Evolutionary conservation across 176 grass and related monocot species (phyloP).

Genomic region (Zizania latifolia): DNA sequence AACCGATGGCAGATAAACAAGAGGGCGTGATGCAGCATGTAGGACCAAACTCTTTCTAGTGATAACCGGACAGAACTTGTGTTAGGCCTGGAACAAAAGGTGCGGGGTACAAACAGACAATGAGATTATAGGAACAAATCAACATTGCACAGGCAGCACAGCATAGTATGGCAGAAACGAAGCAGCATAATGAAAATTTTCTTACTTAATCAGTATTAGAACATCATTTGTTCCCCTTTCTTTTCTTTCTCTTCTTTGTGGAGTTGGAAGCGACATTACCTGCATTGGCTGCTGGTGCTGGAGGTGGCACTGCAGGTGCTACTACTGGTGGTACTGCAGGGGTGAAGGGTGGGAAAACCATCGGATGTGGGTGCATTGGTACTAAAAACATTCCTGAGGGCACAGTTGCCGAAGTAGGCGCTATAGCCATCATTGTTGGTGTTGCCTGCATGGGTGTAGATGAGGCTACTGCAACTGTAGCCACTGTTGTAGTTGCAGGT

Average conservation of each 20-base stretch:
- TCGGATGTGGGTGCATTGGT: constrained; percentile 52
- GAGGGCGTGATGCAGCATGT: not conserved
- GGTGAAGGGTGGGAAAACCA: constrained; percentile 57
- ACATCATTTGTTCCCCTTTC: constrained; percentile 44
- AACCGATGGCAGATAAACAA: not conserved
- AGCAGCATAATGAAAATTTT: not conserved
- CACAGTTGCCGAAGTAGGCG: constrained; percentile 32
- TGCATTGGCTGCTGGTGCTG: constrained; percentile 21
- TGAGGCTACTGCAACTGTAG: constrained; percentile 12
- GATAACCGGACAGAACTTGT: not conserved
- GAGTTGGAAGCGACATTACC: constrained; percentile 1
- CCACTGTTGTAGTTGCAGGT: not conserved
- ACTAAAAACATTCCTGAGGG: constrained; percentile 56
- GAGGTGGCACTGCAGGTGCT: constrained; percentile 25
- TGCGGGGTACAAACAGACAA: not conserved
- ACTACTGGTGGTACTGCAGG: constrained; percentile 36
- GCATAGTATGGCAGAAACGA: not conserved
- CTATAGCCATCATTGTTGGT: constrained; percentile 42
- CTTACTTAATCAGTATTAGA: constrained; percentile 13
- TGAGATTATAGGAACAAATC: not conserved
- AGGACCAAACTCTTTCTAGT: not conserved
- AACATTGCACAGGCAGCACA: not conserved
- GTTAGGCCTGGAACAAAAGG: not conserved
- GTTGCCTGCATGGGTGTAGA: constrained; percentile 25
- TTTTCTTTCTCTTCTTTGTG: constrained; percentile 72